Conservation (phyloP, 371 early-diverging fungal species). For the Rhizopus stolonifer region DNA sequence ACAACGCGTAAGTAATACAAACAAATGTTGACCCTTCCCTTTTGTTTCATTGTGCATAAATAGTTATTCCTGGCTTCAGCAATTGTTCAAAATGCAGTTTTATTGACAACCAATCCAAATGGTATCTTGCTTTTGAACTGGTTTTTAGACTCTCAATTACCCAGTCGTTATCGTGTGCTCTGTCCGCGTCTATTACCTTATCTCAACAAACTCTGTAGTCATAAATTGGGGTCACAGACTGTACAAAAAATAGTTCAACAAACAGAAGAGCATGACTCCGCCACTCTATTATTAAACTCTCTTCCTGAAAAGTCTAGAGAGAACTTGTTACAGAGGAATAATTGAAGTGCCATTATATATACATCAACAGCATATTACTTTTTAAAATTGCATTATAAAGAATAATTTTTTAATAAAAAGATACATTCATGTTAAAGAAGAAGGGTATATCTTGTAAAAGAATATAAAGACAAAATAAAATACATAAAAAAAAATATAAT, state of each 20-base stretch:
- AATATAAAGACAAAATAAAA: no score
- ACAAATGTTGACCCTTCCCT: background rate
- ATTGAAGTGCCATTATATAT: no score
- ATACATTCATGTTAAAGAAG: no score
- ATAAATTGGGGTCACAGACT: constrained; percentile 82
- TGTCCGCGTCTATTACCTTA: constrained; percentile 82
- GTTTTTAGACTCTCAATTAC: constrained; percentile 84
- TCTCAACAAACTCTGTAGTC: constrained; percentile 73
- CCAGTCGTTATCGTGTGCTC: constrained; percentile 74
- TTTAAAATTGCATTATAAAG: no score
- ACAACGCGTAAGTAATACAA: constrained; percentile 49
- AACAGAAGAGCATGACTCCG: constrained; percentile 70
- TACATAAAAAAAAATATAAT: no score
- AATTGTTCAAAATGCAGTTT: constrained; percentile 74
- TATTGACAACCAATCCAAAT: constrained; percentile 80
- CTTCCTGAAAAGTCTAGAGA: constrained; percentile 19
- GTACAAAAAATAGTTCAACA: constrained; percentile 88
- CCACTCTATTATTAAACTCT: constrained; percentile 21
- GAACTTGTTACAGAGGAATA: constrained; percentile 4
- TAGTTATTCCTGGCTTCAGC: constrained; percentile 72
- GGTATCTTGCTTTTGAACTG: constrained; percentile 88
- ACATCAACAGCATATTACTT: no score
- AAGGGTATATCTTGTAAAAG: no score
- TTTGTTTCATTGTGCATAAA: no score
- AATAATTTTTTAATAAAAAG: no score